Conservation (phyloP, 2,329 filamentous ascomycete species). For the Monosporascus sp. region DNA sequence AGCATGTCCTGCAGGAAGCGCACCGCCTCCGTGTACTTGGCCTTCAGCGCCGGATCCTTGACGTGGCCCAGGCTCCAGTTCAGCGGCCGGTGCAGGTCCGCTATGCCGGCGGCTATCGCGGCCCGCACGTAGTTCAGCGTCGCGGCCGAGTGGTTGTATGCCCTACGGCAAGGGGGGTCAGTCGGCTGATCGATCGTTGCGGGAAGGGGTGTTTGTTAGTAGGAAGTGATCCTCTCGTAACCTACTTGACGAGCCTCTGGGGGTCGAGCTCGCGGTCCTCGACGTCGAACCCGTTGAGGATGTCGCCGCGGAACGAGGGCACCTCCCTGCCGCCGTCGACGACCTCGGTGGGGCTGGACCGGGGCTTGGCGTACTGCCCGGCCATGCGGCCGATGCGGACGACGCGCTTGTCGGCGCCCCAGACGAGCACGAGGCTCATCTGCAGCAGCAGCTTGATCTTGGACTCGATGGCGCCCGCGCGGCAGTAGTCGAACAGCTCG, state of each 20-base stretch:
- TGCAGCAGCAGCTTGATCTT: slow-evolving; percentile 96
- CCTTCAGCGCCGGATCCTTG: slow-evolving; percentile 72
- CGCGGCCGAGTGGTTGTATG: slow-evolving; percentile 92
- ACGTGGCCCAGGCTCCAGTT: slow-evolving; percentile 96
- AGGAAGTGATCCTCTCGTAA: slow-evolving; percentile 3
- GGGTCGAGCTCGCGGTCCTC: slow-evolving; percentile 80
- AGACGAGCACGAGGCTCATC: slow-evolving; percentile 94
- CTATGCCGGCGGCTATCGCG: slow-evolving; percentile 79
- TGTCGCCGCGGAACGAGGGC: slow-evolving; percentile 90
- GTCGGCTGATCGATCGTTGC: slow-evolving; percentile 1
- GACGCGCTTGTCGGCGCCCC: slow-evolving; percentile 75
- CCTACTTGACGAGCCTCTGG: slow-evolving; percentile 66
- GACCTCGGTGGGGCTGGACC: slow-evolving; percentile 81
- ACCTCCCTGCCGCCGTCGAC: slow-evolving; percentile 69
- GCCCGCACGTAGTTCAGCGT: slow-evolving; percentile 91
- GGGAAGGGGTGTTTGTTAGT: too few relatives aligned
- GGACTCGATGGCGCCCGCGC: slow-evolving; percentile 80
- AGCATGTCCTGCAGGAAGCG: slow-evolving; percentile 83
- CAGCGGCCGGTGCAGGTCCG: slow-evolving; percentile 86
- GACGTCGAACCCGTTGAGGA: slow-evolving; percentile 80
- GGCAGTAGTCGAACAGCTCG: slow-evolving; percentile 95
- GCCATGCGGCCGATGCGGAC: slow-evolving; percentile 95
- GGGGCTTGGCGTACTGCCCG: slow-evolving; percentile 93
- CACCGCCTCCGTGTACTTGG: slow-evolving; percentile 82
- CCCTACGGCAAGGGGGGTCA: slow-evolving; percentile 39